Evolutionary conservation across 768 basidiomycete genomes (phyloP), one percentile per base, ranked within the genome.

Genomic region (Lentinus brumalis): DNA sequence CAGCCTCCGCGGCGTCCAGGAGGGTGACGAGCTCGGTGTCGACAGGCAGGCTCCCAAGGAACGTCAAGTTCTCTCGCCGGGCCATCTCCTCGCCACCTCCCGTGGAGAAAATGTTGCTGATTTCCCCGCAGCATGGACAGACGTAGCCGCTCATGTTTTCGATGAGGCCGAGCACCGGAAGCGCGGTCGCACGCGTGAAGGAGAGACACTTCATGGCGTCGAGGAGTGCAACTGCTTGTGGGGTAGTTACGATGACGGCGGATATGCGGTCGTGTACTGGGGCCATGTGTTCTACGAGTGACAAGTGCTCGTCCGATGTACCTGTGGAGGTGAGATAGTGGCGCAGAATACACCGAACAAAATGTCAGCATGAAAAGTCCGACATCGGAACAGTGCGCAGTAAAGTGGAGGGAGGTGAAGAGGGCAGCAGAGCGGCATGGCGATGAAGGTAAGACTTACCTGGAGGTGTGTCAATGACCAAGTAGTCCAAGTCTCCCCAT

Each of bases 71-170:
- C 68, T 96, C 92, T 53, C 81, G 82, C 62, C 80, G 79, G 4
- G 92, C 94, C 89, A 95, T 87, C 69, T 88, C 90, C 74, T 89
- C 86, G 1, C 96, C 97, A 2, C 97, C 97, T 15, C 94, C 94
- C 4, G 87, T 89, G 8, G 95, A 97, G 74, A 98, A 99, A 56
- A 97, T 85, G 73, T 96, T 93, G 78, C 88, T 93, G 66, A 98
- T 79, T 74, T 98, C 96, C 15, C 93, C 93, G 72, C 97, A 98
- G 71, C 96, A 97, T 47, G 97, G 97, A 70, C 96, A 98, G 18
- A 90, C 91, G 76, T 97, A 98, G 52, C 97, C 97, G 65, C 93
- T 92, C 97, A 98, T 98, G 77, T 98, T 99, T 73, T 98, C 97
- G 67, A 99, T 87, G 52, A 99, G 74, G 9, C 97, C 97, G 57